Base-by-base conservation (phyloP, 805 yeast genomes). In the Metschnikowia amazonensis region DNA sequence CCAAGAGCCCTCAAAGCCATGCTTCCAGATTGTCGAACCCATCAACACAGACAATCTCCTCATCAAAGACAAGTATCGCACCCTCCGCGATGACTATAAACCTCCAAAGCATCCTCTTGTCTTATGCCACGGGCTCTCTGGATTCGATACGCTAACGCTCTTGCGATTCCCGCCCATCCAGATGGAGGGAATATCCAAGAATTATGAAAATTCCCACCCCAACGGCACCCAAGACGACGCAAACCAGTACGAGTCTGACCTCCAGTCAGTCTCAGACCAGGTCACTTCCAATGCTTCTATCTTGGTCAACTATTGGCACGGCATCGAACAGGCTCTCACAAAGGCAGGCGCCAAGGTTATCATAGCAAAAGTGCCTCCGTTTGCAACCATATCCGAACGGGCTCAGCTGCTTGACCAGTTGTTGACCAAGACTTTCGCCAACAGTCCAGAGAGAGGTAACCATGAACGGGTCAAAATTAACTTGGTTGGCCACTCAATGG, bases 401-500 rank as follows among this genome's bases (percentile, higher is more conserved):
- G 94, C 96, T 0, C 48, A 53, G 6, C 67, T 66, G 10, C 65
- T 90, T 47, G 76, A 84, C 56, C 57, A 60, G 1, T 80, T 75
- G 53, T 76, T 89, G 4, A 53, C 60, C 32, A 46, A 48, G 14
- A 59, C 66, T 44, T 65, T 68, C 38, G 51, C 37, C 33, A 38
- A 29, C 42, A 60, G 8, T 48, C 52, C 49, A 43, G 55, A 47
- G 27, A 42, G 49, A 27, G 42, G 45, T 14, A 40, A 37, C 8
- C 51, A 57, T 10, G 33, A 57, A 21, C 63, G 67, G 3, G 51
- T 80, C 17, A 81, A 80, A 48, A 73, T 89, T 13, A 90, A 90
- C 58, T 61, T 89, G 36, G 72, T 89, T 21, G 94, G 94, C 5
- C 97, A 89, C 60, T 88, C 96, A 0, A 89, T 89, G 97, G 97